Percentiles rank a stretch among this genome's conserved stretches.
Conservation (phyloP, 768 basidiomycete species). For the Calocybe indica region DNA sequence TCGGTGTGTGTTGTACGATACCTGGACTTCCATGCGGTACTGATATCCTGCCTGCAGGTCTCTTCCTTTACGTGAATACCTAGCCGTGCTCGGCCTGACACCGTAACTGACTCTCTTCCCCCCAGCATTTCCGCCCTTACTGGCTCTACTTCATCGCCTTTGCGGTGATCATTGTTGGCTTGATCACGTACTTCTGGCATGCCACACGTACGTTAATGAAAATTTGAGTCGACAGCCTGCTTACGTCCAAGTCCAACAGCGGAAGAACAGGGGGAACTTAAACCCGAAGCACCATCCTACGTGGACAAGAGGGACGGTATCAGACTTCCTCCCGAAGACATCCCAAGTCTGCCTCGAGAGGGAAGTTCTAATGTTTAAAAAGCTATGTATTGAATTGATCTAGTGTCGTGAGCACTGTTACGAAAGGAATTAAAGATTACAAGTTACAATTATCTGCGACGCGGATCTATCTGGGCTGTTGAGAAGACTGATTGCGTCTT, state of each 20-base stretch:
- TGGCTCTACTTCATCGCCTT: constrained; percentile 89
- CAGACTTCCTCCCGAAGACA: too few species aligned
- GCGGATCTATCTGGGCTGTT: constrained; percentile 4
- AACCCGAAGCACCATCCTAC: constrained; percentile 15
- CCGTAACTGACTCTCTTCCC: background rate
- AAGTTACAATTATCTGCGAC: background rate
- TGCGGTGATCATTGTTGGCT: constrained; percentile 59
- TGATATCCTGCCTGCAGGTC: constrained; percentile 20
- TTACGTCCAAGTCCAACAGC: constrained; percentile 8
- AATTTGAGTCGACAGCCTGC: constrained; percentile 1
- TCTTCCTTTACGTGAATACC: constrained; percentile 46
- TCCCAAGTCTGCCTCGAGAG: too few species aligned
- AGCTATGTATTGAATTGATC: too few species aligned
- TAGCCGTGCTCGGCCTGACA: background rate
- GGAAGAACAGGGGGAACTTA: constrained; percentile 17
- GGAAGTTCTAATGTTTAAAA: too few species aligned
- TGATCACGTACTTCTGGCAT: constrained; percentile 84
- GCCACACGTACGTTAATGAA: constrained; percentile 58
- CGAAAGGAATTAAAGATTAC: background rate
- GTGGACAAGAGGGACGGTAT: constrained; percentile 14
- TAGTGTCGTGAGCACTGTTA: background rate
- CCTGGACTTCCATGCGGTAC: constrained; percentile 11
- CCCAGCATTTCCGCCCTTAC: constrained; percentile 73
- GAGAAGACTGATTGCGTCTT: constrained; percentile 3
- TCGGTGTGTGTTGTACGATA: constrained; percentile 36